Evolutionary conservation across 2,329 filamentous ascomycete genomes (phyloP), one percentile per base, ranked within the genome.

Genomic region (Xylariales sp.): DNA sequence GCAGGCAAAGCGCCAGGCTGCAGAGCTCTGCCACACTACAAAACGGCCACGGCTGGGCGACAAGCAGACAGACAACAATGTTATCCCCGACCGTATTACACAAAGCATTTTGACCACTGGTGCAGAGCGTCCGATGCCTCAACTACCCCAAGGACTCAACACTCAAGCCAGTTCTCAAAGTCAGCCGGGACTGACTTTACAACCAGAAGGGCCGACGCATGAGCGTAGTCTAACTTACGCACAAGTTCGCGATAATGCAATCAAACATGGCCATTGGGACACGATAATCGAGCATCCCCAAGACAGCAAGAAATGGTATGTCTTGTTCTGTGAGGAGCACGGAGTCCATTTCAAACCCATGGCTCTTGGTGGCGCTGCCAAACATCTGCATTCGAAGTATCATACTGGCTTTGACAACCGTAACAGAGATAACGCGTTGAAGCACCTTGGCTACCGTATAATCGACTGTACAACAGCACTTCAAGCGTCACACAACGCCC

Each of bases 321-420:
- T 67, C 5, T 40, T 65, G 3, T 60, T 56, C 37, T 67, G 65
- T 47, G 59, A 64, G 23, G 53, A 63, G 35, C 63, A 67, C 14
- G 36, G 43, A 0, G 48, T 63, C 6, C 60, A 62, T 17, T 67
- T 68, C 41, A 59, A 52, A 10, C 40, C 40, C 10, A 55, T 57
- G 23, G 56, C 63, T 0, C 40, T 65, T 2, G 37, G 42, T 6
- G 65, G 62, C 14, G 63, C 63, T 1, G 62, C 61, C 0, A 66
- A 63, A 38, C 65, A 68, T 33, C 45, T 67, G 1, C 51, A 52
- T 28, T 51, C 57, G 15, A 41, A 42, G 5, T 36, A 48, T 12
- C 64, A 66, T 25, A n/a, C n/a, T n/a, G 52, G 52, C 6, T 38
- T 50, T 19, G 48, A 51, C 19, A 42, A 50, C 2, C 63, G 59